These are phyloP conservation scores for Pholiota conissans DNA, from an alignment of 768 basidiomycete genomes.

Conservation along the genomic window DNA sequence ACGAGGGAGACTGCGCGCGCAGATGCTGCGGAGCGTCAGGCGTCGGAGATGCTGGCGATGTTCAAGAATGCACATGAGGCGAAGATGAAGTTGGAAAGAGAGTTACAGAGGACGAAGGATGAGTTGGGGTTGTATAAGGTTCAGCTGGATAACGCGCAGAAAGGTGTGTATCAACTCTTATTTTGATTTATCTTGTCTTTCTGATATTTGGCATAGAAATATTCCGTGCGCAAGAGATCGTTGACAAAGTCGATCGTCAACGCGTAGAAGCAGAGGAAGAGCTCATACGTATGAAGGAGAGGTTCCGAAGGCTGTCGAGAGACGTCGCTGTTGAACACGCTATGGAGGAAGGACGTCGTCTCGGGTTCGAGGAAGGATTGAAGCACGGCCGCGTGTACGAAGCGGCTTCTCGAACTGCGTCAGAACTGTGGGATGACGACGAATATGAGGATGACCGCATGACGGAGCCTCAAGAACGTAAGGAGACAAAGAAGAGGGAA, in stretches of 20 bases:
- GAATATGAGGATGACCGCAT: too few relatives aligned
- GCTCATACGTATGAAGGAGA: constrained; percentile 44
- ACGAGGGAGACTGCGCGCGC: constrained; percentile 37
- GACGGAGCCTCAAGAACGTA: not conserved
- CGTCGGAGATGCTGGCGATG: constrained; percentile 29
- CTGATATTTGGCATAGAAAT: constrained; percentile 37
- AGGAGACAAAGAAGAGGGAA: not conserved
- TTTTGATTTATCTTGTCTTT: not conserved
- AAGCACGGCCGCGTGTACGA: constrained; percentile 27
- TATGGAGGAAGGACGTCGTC: constrained; percentile 50
- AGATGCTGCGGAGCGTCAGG: constrained; percentile 35
- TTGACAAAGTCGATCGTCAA: constrained; percentile 47
- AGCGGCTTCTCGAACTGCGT: constrained; percentile 4
- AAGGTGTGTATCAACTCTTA: constrained; percentile 27
- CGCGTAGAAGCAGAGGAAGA: constrained; percentile 49
- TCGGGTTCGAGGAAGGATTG: constrained; percentile 52
- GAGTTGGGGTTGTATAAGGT: constrained; percentile 58
- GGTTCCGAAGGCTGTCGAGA: constrained; percentile 44
- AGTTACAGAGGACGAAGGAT: constrained; percentile 34
- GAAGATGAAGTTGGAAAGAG: constrained; percentile 27
- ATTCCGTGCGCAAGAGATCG: constrained; percentile 50
- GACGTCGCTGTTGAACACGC: constrained; percentile 49
- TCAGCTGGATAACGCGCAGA: constrained; percentile 58
- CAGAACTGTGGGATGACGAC: constrained; percentile 5
- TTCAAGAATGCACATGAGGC: constrained; percentile 32